Percentiles rank a stretch among this genome's conserved stretches.
phyloP scores from a whole-genome alignment of 2,329 filamentous ascomycete genomes.

The Apiospora phragmitis region DNA sequence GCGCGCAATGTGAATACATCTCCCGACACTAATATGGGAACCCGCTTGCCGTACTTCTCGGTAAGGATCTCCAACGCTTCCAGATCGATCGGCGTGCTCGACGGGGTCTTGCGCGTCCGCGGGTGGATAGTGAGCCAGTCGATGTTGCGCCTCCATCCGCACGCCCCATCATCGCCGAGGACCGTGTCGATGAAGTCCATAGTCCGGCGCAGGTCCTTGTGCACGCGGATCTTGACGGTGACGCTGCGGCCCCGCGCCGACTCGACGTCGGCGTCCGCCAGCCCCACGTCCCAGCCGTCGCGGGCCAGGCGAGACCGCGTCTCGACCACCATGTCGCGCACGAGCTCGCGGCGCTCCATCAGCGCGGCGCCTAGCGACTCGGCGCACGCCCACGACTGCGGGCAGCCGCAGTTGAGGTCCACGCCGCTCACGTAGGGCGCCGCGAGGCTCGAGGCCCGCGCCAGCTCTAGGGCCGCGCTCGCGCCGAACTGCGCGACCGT shows the following conservation, averaged over 20 bases:
- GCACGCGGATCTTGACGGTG: conserved; percentile 71
- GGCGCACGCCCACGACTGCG: conserved; percentile 71
- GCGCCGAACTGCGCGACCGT: conserved; percentile 70
- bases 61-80: conserved; percentile 60
- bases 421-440: conserved; percentile 64
- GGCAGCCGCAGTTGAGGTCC: conserved; percentile 73
- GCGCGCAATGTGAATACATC: conserved; percentile 62
- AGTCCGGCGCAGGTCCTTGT: conserved; percentile 61
- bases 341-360: conserved; percentile 64
- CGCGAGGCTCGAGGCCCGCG: conserved; percentile 61
- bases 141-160: conserved; percentile 44
- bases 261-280: conserved; percentile 39
- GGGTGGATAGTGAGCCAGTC: conserved; percentile 74
- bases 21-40: conserved; percentile 68
- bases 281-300: conserved; percentile 54
- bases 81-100: conserved; percentile 60
- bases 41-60: conserved; percentile 48
- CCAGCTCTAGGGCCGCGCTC: conserved; percentile 60
- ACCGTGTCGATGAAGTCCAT: conserved; percentile 65
- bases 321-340: conserved; percentile 64
- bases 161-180: conserved; percentile 47
- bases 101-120: conserved; percentile 61
- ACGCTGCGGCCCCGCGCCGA: conserved; percentile 55
- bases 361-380: conserved; percentile 68
- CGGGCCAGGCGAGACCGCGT: conserved; percentile 51